Base-by-base conservation (phyloP, 2,329 filamentous ascomycete species). In the Fusarium nelsonii region DNA sequence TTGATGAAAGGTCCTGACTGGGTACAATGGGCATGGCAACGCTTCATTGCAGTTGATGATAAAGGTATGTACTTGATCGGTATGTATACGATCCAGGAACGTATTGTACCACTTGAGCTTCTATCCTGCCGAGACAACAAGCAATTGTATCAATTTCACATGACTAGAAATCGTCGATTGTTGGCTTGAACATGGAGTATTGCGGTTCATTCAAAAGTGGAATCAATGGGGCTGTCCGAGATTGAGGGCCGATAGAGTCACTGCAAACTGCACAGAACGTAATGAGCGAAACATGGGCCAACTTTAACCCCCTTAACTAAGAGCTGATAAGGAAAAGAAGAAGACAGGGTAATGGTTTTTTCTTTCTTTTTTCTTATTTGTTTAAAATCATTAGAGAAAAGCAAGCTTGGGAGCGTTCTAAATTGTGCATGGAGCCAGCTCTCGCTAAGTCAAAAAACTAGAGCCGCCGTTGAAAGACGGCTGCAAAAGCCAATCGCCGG, bases 181-280 rank as follows among this genome's bases (percentile, higher is more conserved):
- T 50, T 50, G 48, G 48, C 23, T 23, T 40, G n/a, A 50, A 18
- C 34, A 50, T 16, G 34, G 23, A 20, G 20, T 50, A 50, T 32
- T 30, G 32, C 18, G 36, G 37, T 26, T 28, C 20, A 23, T 43
- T 39, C 44, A 43, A 33, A 58, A 65, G 60, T 51, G 51, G 45
- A 53, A 68, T 57, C 40, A 64, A 37, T 63, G 58, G 63, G 53
- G 45, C 45, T 48, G 63, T 54, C 67, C 63, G 67, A 70, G 51
- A 70, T 70, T 70, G 63, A 52, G 58, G 66, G 49, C 50, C 23
- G 26, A 54, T 34, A 59, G 54, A 65, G 30, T 52, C 62, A 67
- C 32, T 30, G 33, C 39, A 41, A 14, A 41, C 41, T 18, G 37
- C 41, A 49, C 41, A 14, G 48, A 52, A 26, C 33, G 49, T 54